A percentile compares a stretch with the other conserved stretches of the same genome.
These are phyloP conservation scores for Oenanthe javanica DNA, from an alignment of 140 eudicot species.

Conservation along the genomic window DNA sequence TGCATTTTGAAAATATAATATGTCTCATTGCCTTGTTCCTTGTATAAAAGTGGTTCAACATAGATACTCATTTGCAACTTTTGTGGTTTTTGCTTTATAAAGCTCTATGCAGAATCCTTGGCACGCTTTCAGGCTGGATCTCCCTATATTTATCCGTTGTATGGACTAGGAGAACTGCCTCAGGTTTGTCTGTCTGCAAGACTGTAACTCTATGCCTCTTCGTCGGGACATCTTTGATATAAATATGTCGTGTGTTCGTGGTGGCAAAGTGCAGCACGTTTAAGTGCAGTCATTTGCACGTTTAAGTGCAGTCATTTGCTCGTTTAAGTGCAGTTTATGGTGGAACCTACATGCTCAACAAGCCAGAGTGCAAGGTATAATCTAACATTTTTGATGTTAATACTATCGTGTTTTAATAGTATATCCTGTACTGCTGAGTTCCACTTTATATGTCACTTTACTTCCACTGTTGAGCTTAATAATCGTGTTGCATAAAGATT, in stretches of 20 bases:
- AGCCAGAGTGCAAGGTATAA: slow-evolving; percentile 78
- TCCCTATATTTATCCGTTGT: slow-evolving; percentile 81
- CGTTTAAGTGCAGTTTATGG: slow-evolving; percentile 96
- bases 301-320: slow-evolving; percentile 62
- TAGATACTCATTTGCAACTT: background rate
- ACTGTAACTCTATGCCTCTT: background rate
- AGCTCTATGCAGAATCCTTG: slow-evolving; percentile 88
- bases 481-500: background rate
- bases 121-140: slow-evolving; percentile 88
- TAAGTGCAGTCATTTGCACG: too few relatives aligned
- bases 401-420: background rate
- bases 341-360: slow-evolving; percentile 94
- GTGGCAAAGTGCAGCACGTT: background rate
- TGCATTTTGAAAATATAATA: background rate
- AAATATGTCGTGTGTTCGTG: background rate
- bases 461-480: background rate
- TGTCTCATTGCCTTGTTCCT: background rate
- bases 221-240: background rate
- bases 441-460: background rate
- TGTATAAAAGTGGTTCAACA: background rate
- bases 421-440: background rate
- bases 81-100: slow-evolving; percentile 15
- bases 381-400: background rate
- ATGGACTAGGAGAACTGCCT: slow-evolving; percentile 92
- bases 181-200: slow-evolving; percentile 43